These are phyloP conservation scores for Hyaloscypha hepaticicola DNA, from an alignment of 495 filamentous ascomycete genomes.

Conservation along the genomic window DNA sequence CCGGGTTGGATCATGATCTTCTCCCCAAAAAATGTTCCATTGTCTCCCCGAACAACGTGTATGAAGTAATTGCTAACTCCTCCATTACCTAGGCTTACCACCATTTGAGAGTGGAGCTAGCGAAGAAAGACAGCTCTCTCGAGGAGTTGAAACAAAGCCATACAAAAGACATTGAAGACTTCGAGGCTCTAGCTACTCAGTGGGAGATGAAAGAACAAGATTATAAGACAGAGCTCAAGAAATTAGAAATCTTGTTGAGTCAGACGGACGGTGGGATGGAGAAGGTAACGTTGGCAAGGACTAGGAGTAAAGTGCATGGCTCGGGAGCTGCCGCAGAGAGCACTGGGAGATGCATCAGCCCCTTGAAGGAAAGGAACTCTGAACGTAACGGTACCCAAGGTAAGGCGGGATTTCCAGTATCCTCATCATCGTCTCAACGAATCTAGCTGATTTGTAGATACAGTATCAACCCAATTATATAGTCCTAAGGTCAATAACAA, in stretches of 20 bases:
- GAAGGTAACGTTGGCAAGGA: conserved; percentile 44
- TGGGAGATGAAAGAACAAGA: conserved; percentile 27
- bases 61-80: too few relatives aligned
- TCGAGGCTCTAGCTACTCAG: conserved; percentile 17
- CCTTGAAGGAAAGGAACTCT: conserved; percentile 6
- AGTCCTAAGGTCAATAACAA: background rate
- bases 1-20: too few relatives aligned
- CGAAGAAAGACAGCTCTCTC: conserved; percentile 17
- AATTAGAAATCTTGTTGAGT: conserved; percentile 47
- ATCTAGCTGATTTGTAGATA: background rate
- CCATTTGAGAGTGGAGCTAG: conserved; percentile 17
- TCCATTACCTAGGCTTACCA: too few relatives aligned
- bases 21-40: too few relatives aligned
- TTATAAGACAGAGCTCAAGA: conserved; percentile 49
- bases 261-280: conserved; percentile 47
- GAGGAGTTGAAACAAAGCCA: conserved; percentile 22
- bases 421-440: background rate
- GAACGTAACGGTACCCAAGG: background rate
- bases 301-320: conserved; percentile 37
- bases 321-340: conserved; percentile 2
- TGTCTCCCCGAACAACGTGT: too few relatives aligned
- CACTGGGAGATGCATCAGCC: conserved; percentile 10
- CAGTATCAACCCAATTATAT: background rate
- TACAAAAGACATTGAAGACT: conserved; percentile 24
- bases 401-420: background rate